Evolutionary conservation across 441 rosid species (phyloP), one percentile per base, ranked within the genome.

Genomic region (Gossypium trilobum): DNA sequence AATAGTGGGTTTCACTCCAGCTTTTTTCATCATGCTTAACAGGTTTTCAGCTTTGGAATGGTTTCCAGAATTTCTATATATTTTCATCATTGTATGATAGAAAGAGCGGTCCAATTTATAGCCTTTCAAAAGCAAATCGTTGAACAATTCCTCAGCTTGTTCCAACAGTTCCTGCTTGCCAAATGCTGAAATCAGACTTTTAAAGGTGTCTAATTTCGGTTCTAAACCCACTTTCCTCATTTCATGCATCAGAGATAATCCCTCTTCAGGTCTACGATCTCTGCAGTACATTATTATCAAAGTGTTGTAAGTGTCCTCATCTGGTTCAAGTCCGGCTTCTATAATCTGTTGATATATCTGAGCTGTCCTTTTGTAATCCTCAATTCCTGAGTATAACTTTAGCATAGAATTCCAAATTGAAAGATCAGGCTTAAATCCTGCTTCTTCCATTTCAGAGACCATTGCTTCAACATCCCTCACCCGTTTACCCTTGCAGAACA

Each of bases 61-160:
- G 57, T 78, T 77, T 72, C 97, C 94, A 58, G 87, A 85, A 79
- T 88, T 83, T 71, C 97, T 85, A 74, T 64, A 90, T 80, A 91
- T 83, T 83, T 94, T 94, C 94, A 94, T 90, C 97, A 94, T 91
- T 17, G 85, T 77, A 79, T 92, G 99, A 83, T 88, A 94, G 79
- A 90, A 90, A 22, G 95, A 94, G 68, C 90, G 93, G 81, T 94
- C 97, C 74, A 94, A 72, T 83, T 89, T 94, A 79, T 62, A 79
- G 27, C 92, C 94, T 70, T 84, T 86, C 4, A 85, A 85, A 55
- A 70, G 78, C 83, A 94, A 79, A 79, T 85, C 92, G 25, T 82
- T 82, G 70, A 95, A 95, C 70, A 92, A 79, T 57, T 85, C 88
- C 84, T 95, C 97, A 48, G 97, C 97, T 77, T 90, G 89, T 72